Percentiles rank a stretch among this genome's conserved stretches.
These are phyloP conservation scores for Sinapis alba DNA, from an alignment of 441 rosid genomes.

Conservation along the genomic window DNA sequence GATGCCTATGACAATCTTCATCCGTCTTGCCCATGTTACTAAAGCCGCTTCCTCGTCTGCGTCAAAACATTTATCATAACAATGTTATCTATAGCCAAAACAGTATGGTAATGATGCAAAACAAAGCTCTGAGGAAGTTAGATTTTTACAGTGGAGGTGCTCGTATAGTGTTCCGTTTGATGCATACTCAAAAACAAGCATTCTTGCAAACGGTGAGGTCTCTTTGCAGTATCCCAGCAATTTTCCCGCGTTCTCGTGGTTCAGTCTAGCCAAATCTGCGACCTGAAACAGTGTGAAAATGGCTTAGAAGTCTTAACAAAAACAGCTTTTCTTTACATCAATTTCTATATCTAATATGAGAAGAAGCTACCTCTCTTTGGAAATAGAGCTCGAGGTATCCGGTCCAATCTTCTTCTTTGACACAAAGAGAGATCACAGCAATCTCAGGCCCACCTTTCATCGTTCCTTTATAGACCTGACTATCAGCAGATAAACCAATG, in stretches of 20 bases:
- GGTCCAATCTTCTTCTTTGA: constrained; percentile 93
- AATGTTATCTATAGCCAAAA: neutral
- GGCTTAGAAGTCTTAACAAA: constrained; percentile 17
- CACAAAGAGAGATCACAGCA: constrained; percentile 88
- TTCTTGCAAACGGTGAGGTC: constrained; percentile 81
- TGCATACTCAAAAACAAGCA: constrained; percentile 95
- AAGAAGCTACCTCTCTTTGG: constrained; percentile 76
- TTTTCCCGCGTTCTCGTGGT: constrained; percentile 81
- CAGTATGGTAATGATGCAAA: neutral
- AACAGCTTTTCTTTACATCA: neutral
- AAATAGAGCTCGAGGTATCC: constrained; percentile 94
- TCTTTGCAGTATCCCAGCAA: constrained; percentile 89
- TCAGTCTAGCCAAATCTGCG: constrained; percentile 90
- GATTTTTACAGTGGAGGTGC: constrained; percentile 87
- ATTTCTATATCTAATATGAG: constrained; percentile 4
- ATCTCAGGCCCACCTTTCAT: constrained; percentile 93
- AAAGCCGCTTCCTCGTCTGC: constrained; percentile 91
- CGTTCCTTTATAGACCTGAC: constrained; percentile 94
- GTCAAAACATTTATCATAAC: constrained; percentile 12
- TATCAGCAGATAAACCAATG: constrained; percentile 92
- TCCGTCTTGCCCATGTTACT: constrained; percentile 86
- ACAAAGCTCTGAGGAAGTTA: constrained; percentile 9
- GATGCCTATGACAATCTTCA: constrained; percentile 87
- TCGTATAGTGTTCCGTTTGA: constrained; percentile 95
- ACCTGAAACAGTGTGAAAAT: constrained; percentile 54